Conservation (phyloP, 1,284 basidiomycete genomes). For the Microbotryum scabiosae region DNA sequence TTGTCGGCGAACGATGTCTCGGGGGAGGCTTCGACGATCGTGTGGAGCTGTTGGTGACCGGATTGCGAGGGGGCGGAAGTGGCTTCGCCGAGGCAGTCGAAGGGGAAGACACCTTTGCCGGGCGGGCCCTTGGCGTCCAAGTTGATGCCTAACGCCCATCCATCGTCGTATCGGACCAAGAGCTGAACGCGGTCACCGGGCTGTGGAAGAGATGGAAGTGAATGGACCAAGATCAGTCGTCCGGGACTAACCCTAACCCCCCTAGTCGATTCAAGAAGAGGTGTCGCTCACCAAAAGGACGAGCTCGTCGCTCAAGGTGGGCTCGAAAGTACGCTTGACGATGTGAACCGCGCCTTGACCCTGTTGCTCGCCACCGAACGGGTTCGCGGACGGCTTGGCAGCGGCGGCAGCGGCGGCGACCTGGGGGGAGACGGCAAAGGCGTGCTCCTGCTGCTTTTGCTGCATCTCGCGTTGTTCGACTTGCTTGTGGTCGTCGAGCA, state of each 20-base stretch:
- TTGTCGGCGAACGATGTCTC: neutral
- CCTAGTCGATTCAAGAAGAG: neutral
- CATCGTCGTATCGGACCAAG: constrained; percentile 35
- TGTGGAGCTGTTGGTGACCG: neutral
- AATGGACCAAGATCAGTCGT: neutral
- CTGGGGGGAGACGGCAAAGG: neutral
- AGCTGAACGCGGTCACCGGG: constrained; percentile 34
- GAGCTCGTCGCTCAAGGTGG: constrained; percentile 33
- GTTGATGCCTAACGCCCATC: constrained; percentile 34
- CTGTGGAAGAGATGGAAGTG: neutral
- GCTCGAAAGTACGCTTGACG: constrained; percentile 34
- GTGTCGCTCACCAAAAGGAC: constrained; percentile 24
- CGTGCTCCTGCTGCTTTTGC: neutral
- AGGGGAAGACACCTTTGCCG: constrained; percentile 34
- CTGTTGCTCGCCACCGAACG: constrained; percentile 31
- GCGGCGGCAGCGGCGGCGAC: neutral
- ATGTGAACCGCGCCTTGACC: constrained; percentile 32
- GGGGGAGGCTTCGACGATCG: neutral
- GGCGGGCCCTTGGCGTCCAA: constrained; percentile 11
- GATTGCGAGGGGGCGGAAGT: neutral
- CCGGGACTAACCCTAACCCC: no score
- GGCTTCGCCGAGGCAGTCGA: constrained; percentile 33
- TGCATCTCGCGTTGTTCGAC: constrained; percentile 24
- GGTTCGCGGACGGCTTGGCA: constrained; percentile 3
- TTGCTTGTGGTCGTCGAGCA: constrained; percentile 3